These are phyloP conservation scores for Chlorella sp. DNA, from an alignment of 139 green algal species.

Conservation along the genomic window DNA sequence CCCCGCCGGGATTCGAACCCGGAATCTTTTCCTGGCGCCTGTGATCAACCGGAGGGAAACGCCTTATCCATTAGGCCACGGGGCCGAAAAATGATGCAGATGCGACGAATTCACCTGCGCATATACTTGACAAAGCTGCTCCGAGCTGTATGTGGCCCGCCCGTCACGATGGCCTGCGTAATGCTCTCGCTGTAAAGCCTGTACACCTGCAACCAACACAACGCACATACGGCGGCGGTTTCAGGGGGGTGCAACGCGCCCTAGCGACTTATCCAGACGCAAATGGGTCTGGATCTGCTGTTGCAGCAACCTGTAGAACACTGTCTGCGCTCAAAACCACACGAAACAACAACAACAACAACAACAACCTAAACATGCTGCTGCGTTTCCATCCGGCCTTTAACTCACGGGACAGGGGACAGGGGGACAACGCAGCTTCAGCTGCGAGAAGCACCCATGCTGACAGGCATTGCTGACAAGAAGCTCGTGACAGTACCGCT, in stretches of 20 bases:
- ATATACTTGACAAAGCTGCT: constrained; percentile 83
- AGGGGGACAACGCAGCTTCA: background rate
- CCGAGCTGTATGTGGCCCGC: constrained; percentile 70
- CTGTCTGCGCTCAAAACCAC: too few relatives aligned
- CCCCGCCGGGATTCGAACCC: too few relatives aligned
- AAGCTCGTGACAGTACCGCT: background rate
- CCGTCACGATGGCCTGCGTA: constrained; percentile 56
- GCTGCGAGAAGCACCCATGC: background rate
- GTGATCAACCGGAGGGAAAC: too few relatives aligned
- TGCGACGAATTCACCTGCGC: too few relatives aligned
- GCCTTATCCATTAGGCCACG: too few relatives aligned
- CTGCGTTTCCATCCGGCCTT: too few relatives aligned
- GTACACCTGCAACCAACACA: constrained; percentile 32
- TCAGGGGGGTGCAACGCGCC: background rate
- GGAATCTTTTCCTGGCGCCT: too few relatives aligned
- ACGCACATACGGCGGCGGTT: background rate
- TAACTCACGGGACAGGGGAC: background rate
- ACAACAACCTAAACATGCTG: too few relatives aligned
- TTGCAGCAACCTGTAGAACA: background rate
- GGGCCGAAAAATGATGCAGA: too few relatives aligned
- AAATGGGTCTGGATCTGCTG: too few relatives aligned
- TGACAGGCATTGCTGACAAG: background rate
- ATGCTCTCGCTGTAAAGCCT: constrained; percentile 90
- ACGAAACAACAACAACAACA: too few relatives aligned
- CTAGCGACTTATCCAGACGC: too few relatives aligned